These are phyloP conservation scores for Colletotrichum sp. DNA, from an alignment of 2,329 filamentous ascomycete species.

Conservation along the genomic window DNA sequence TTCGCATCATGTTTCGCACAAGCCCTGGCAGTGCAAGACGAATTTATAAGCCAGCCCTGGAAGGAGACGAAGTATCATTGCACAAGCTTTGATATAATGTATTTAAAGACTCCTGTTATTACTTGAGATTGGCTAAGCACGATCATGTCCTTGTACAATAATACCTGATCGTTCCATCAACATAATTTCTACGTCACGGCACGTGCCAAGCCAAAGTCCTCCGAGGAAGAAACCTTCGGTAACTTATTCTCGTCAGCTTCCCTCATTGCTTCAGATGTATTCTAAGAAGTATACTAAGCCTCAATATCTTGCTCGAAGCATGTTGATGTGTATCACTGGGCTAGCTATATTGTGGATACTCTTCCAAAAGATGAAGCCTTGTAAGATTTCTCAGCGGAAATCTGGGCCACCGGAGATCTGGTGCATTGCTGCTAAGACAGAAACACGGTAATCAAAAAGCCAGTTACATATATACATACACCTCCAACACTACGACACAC, in stretches of 20 bases:
- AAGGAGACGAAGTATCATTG: fast-evolving
- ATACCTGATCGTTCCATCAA: too few relatives aligned
- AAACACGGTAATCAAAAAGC: too few relatives aligned
- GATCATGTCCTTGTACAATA: too few relatives aligned
- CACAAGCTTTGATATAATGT: not conserved
- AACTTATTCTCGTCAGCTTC: not conserved
- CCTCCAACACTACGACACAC: fast-evolving
- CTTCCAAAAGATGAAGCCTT: too few relatives aligned
- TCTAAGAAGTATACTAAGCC: not conserved
- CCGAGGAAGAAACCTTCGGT: not conserved
- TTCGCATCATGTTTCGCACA: not conserved
- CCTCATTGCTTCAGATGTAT: not conserved
- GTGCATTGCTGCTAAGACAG: too few relatives aligned
- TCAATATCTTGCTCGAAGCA: not conserved
- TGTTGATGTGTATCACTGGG: fast-evolving
- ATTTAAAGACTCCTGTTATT: too few relatives aligned
- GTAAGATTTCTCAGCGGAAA: too few relatives aligned
- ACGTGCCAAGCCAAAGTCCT: not conserved
- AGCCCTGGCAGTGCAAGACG: not conserved
- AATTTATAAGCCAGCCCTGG: not conserved
- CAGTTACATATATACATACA: not conserved
- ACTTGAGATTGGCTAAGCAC: too few relatives aligned
- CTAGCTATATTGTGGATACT: fast-evolving
- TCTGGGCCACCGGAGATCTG: too few relatives aligned
- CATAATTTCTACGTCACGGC: not conserved